These are phyloP conservation scores for Ogataea dorogensis DNA, from an alignment of 805 yeast species.

Conservation along the genomic window DNA sequence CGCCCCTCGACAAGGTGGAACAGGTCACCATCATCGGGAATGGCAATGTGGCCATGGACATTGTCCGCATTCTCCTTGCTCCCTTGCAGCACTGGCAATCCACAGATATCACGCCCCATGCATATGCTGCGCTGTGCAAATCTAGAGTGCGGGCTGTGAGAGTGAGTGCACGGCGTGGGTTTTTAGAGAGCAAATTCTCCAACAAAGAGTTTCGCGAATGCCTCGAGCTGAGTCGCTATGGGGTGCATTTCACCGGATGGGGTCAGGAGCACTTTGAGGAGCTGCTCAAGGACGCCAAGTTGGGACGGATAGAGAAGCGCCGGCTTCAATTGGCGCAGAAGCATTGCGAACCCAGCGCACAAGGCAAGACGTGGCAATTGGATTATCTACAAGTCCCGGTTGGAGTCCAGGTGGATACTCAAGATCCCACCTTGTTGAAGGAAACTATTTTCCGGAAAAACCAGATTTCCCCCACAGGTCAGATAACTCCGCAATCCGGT, in stretches of 20 bases:
- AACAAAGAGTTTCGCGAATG: slow-evolving; percentile 90
- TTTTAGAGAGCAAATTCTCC: slow-evolving; percentile 83
- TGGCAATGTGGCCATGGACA: slow-evolving; percentile 94
- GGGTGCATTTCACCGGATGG: slow-evolving; percentile 47
- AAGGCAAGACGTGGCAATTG: slow-evolving; percentile 53
- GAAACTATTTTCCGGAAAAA: slow-evolving; percentile 52
- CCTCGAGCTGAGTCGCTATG: slow-evolving; percentile 52
- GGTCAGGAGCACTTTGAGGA: slow-evolving; percentile 39
- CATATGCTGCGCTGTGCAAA: slow-evolving; percentile 49
- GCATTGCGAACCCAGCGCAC: slow-evolving; percentile 31
- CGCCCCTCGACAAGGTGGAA: slow-evolving; percentile 59
- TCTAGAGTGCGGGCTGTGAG: slow-evolving; percentile 63
- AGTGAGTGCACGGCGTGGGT: slow-evolving; percentile 84
- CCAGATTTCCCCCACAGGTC: slow-evolving; percentile 34
- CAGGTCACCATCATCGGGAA: slow-evolving; percentile 87
- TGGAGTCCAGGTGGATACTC: slow-evolving; percentile 41
- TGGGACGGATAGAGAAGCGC: slow-evolving; percentile 61
- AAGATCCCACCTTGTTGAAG: slow-evolving; percentile 38
- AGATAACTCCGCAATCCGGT: slow-evolving; percentile 39
- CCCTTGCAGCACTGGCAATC: slow-evolving; percentile 51
- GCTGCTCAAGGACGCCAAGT: slow-evolving; percentile 29
- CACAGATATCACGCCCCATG: slow-evolving; percentile 72
- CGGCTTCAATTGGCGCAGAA: slow-evolving; percentile 61
- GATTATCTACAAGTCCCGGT: slow-evolving; percentile 69
- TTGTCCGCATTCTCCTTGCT: slow-evolving; percentile 74